Base-by-base conservation (phyloP, 2,329 filamentous ascomycete species). In the Sclerotinia nivalis region DNA sequence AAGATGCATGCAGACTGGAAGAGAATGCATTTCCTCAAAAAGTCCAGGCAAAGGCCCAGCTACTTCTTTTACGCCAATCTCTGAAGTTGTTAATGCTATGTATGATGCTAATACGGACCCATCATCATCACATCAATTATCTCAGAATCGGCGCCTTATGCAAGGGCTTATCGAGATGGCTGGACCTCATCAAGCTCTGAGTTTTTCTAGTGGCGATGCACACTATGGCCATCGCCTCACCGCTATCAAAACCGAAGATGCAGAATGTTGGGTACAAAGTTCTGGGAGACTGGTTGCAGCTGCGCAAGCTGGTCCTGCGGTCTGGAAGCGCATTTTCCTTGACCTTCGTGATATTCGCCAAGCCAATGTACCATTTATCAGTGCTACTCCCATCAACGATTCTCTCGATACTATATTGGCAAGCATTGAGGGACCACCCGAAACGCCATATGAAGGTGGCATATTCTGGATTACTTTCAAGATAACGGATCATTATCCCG, bases 361-460 rank as follows among this genome's bases (percentile, higher is more conserved):
- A 18, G 72, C 71, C n/a, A 72, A 69, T 34, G 69, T 75, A 2
- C 74, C 74, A 20, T 76, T 76, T 61, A 66, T 76, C 59, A 75
- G 72, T 37, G 73, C 75, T 12, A 59, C 60, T 0, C 71, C 75
- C 13, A 45, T 76, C 1, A 67, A 65, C 0, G 73, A 77, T 68
- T 68, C 66, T 4, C 67, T 77, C 0, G 70, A 73, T 43, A 71
- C 56, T n/a, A 65, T 76, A 10, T 49, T 78, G 4, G 75, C 75
- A 8, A 74, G 73, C 60, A 75, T 77, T 47, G 73, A 76, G 69
- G 75, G 75, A 0, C 75, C 73, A 6, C 75, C 8, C 10, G 76
- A 74, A 12, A 77, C 76, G 1, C 75, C 74, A 0, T 77, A 77
- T 22, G 73, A 73, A 64, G 70, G 72, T 0, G 72, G 74, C 1